Base-by-base conservation (phyloP, 192 early-diverging fungal species). In the Rhizoclosmatium globosum region DNA sequence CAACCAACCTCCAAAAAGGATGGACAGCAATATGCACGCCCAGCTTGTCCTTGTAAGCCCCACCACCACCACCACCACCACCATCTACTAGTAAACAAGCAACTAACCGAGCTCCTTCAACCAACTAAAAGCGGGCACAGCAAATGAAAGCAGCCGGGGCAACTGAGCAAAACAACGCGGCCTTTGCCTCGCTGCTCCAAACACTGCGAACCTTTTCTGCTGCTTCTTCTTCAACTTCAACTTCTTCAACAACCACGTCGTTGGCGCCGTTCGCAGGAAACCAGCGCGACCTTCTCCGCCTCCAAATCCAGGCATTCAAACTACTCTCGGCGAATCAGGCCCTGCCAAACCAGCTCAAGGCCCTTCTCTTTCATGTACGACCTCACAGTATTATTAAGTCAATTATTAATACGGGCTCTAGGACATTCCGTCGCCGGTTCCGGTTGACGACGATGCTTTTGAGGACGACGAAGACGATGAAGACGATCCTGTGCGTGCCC, bases 281-380 rank as follows among this genome's bases (percentile, higher is more conserved):
- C 44, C 94, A 98, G 68, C 71, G 94, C 31, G 83, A 87, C 9
- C 86, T 88, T 9, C 86, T 98, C 39, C 90, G 92, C 77, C 87
- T 86, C 70, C 97, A 98, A 71, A 96, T 96, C 69, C 85, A 93
- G 47, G 94, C 94, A 45, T 97, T 92, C 84, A 94, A 95, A 68
- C 84, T 93, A 38, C 90, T 96, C 48, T 88, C 93, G 45, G 86
- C 87, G 77, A 96, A 95, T 82, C 85, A 94, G 85, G 90, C 93
- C 7, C 81, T 98, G 13, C 94, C 95, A 64, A 80, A 87, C 44
- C 79, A 90, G 66, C 81, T 95, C 42, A 92, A 92, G 69, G 85
- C 31, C 64, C 21, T 43, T 66, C 64, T 68, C 53, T 64, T 47
- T 23, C 23, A 9, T 7, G 68, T 73, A 9, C 41, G 46, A 19